These are phyloP conservation scores for Epichloe aotearoae DNA, from an alignment of 2,329 filamentous ascomycete genomes.

Conservation along the genomic window DNA sequence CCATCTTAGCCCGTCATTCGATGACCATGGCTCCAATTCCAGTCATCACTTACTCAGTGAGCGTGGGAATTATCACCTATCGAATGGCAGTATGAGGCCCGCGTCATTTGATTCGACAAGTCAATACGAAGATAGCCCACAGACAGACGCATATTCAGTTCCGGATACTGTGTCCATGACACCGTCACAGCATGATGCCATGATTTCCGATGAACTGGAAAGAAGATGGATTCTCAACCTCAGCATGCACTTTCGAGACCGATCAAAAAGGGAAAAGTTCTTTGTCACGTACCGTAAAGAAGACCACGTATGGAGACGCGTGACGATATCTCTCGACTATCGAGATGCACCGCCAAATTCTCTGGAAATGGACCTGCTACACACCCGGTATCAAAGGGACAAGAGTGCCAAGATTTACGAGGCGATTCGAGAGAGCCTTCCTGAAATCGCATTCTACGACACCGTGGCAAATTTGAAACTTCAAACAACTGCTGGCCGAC, in stretches of 20 bases:
- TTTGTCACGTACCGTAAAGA: conserved; percentile 87
- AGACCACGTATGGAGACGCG: conserved; percentile 66
- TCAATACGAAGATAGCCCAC: conserved; percentile 8
- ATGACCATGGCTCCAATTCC: not conserved
- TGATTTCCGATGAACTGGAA: conserved; percentile 72
- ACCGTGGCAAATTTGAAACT: conserved; percentile 94
- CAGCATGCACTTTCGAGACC: conserved; percentile 95
- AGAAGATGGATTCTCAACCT: conserved; percentile 89
- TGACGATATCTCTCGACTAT: conserved; percentile 92
- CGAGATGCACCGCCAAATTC: conserved; percentile 66
- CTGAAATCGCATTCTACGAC: conserved; percentile 91
- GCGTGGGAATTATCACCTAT: not conserved
- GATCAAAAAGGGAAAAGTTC: conserved; percentile 89
- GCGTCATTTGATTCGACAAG: not conserved
- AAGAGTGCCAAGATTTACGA: conserved; percentile 92
- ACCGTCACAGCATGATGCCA: conserved; percentile 43
- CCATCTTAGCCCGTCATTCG: conserved; percentile 11
- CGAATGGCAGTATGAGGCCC: not conserved
- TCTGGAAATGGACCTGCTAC: conserved; percentile 69
- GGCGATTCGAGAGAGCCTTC: conserved; percentile 78
- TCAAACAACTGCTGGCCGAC: conserved; percentile 70
- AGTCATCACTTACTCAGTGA: not conserved
- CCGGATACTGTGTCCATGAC: conserved; percentile 35
- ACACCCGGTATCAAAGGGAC: conserved; percentile 72
- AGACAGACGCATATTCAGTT: conserved; percentile 19